phyloP scores from a whole-genome alignment of 2,329 filamentous ascomycete species.

The Scolecobasidium constrictum region DNA sequence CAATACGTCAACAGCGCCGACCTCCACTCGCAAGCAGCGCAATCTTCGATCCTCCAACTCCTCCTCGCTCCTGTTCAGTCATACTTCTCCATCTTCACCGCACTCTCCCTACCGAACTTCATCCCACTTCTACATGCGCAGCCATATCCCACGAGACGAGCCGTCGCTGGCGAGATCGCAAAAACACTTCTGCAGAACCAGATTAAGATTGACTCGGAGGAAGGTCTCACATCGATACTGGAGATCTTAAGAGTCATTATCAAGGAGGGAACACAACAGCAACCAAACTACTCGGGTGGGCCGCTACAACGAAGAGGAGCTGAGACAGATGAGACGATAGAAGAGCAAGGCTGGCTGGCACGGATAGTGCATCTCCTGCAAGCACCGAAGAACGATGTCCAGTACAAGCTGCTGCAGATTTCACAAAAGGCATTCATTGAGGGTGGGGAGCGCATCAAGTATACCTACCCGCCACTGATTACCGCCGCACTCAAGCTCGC shows the following conservation, averaged over 20 bases:
- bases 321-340: conserved; percentile 94
- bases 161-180: conserved; percentile 81
- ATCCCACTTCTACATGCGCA: conserved; percentile 83
- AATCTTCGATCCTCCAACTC: conserved; percentile 79
- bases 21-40: conserved; percentile 74
- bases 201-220: conserved; percentile 64
- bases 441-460: conserved; percentile 90
- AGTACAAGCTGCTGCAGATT: conserved; percentile 86
- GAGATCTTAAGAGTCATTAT: conserved; percentile 85
- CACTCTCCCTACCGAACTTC: conserved; percentile 82
- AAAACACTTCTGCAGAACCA: conserved; percentile 73
- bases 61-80: conserved; percentile 83
- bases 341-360: conserved; percentile 96
- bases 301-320: conserved; percentile 60
- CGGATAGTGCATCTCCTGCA: conserved; percentile 82
- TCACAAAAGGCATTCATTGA: conserved; percentile 78
- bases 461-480: conserved; percentile 85
- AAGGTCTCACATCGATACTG: conserved; percentile 78
- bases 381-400: conserved; percentile 77
- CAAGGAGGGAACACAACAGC: conserved; percentile 74
- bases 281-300: conserved; percentile 73
- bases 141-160: conserved; percentile 81
- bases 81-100: conserved; percentile 93
- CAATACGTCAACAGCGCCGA: conserved; percentile 94
- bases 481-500: conserved; percentile 85